Evolutionary conservation across 495 filamentous ascomycete genomes (phyloP).

Genomic region (Oidiodendron maius): DNA sequence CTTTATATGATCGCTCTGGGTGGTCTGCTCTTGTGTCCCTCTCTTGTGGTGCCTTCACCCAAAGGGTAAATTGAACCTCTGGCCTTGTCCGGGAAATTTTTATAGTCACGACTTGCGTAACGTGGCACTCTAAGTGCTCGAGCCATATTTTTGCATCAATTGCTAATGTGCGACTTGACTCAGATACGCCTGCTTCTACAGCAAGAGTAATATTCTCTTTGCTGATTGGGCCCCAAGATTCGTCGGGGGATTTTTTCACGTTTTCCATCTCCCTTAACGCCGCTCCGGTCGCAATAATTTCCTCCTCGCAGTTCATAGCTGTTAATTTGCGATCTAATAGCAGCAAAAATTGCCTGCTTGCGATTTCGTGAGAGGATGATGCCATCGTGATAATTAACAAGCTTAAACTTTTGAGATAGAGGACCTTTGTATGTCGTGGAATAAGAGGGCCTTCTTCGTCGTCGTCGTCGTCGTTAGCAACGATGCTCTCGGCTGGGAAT

Average conservation of each 20-base stretch:
- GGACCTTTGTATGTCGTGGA: background rate
- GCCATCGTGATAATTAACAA: background rate
- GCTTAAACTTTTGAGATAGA: background rate
- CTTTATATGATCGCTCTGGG: background rate
- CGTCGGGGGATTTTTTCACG: background rate
- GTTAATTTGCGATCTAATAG: background rate
- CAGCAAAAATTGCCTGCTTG: background rate
- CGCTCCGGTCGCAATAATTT: background rate
- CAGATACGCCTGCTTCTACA: background rate
- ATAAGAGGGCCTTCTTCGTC: background rate
- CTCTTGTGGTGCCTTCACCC: background rate
- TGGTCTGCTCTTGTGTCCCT: background rate
- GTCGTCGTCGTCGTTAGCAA: background rate
- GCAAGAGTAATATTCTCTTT: background rate
- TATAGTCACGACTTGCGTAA: background rate
- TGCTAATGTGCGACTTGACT: background rate
- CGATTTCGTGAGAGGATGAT: background rate
- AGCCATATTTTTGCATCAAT: background rate
- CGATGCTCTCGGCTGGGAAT: background rate
- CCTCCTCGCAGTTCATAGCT: background rate
- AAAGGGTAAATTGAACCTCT: background rate
- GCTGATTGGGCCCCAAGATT: background rate
- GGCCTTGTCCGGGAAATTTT: background rate
- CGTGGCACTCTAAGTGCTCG: background rate
- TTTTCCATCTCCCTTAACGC: background rate